These are phyloP conservation scores for Saturnispora diversa DNA, from an alignment of 805 yeast genomes.

Conservation along the genomic window DNA sequence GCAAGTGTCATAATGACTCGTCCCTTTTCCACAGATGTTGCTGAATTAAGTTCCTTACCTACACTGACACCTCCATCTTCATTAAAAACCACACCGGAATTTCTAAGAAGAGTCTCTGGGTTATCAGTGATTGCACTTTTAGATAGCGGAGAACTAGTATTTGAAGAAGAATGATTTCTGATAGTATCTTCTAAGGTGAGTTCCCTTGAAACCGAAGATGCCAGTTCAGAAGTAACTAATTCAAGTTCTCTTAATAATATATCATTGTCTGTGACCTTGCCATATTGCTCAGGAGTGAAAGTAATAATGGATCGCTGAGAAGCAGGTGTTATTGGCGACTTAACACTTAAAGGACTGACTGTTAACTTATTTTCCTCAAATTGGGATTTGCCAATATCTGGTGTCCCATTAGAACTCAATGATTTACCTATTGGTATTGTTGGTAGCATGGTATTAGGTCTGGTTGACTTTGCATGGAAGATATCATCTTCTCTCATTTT, in stretches of 20 bases:
- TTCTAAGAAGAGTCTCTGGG: slow-evolving; percentile 1
- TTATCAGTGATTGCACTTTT: neutral
- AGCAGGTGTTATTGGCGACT: slow-evolving; percentile 11
- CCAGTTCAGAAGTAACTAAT: slow-evolving; percentile 62
- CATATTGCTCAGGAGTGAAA: slow-evolving; percentile 54
- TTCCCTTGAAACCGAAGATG: slow-evolving; percentile 64
- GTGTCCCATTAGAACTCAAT: no score
- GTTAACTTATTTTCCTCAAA: no score
- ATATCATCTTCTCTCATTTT: no score
- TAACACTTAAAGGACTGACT: no score
- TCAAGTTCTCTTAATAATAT: slow-evolving; percentile 56
- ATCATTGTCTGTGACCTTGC: slow-evolving; percentile 51
- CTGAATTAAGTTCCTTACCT: neutral
- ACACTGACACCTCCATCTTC: slow-evolving; percentile 13
- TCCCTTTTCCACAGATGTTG: slow-evolving; percentile 29
- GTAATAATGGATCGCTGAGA: slow-evolving; percentile 7
- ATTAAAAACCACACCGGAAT: slow-evolving; percentile 16
- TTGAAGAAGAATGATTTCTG: slow-evolving; percentile 5
- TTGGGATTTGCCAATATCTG: no score
- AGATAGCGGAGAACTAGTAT: neutral
- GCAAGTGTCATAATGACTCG: slow-evolving; percentile 44
- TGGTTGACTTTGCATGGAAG: no score
- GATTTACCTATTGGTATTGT: no score
- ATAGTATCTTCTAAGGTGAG: slow-evolving; percentile 40
- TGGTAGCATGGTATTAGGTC: no score